A percentile compares a stretch with the other conserved stretches of the same genome.
These are phyloP conservation scores for Colletotrichum abscissum DNA, from an alignment of 2,329 filamentous ascomycete species.

Conservation along the genomic window DNA sequence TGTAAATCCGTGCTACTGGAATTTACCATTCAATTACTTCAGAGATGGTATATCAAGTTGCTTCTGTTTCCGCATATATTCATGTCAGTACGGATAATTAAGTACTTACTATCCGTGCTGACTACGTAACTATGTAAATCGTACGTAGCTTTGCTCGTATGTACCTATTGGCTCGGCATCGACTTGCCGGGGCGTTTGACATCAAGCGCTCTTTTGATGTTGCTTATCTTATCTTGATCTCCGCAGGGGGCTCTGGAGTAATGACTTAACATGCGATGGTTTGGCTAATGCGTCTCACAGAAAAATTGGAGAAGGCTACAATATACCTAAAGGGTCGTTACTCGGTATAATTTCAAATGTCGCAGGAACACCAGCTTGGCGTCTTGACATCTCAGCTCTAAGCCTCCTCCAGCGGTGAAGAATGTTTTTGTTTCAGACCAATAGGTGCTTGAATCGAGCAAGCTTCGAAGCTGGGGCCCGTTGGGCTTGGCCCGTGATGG, in stretches of 20 bases:
- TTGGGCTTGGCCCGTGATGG: neutral
- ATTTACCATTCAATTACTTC: too few species aligned
- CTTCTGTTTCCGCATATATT: too few species aligned
- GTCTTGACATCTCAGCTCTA: neutral
- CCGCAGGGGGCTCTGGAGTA: neutral
- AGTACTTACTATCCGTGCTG: too few species aligned
- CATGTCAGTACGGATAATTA: too few species aligned
- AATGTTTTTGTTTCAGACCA: neutral
- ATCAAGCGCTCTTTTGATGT: too few species aligned
- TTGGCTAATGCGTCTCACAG: neutral
- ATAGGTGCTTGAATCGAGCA: neutral
- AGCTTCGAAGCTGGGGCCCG: neutral
- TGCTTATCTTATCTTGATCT: slow-evolving; percentile 1
- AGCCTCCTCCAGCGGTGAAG: neutral
- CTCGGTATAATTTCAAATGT: neutral
- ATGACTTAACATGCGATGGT: too few species aligned
- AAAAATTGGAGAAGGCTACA: neutral
- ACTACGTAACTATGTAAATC: too few species aligned
- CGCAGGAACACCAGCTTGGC: neutral
- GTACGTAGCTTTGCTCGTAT: too few species aligned
- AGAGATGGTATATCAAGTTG: too few species aligned
- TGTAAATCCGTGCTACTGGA: too few species aligned
- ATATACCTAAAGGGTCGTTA: neutral
- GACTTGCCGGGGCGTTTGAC: too few species aligned
- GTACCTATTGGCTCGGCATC: too few species aligned